phyloP scores from a whole-genome alignment of 495 filamentous ascomycete species.

The Penicillium cinerascens region DNA sequence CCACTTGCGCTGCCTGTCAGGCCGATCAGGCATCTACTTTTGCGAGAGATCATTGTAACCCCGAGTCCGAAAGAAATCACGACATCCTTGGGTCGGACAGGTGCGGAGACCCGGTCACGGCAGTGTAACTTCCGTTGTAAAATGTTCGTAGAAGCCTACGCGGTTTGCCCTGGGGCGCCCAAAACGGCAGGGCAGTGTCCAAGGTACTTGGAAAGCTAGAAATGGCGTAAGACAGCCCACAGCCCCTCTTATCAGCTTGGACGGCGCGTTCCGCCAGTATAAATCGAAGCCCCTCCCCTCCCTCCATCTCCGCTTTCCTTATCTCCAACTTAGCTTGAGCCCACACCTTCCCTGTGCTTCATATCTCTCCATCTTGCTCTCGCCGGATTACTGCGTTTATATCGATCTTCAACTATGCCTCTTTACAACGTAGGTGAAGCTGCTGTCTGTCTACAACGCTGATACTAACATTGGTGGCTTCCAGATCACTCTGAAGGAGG shows the following conservation, averaged over 20 bases:
- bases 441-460: slow-evolving; percentile 2
- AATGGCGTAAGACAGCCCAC: slow-evolving; percentile 16
- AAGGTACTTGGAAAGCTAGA: slow-evolving; percentile 10
- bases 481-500: slow-evolving; percentile 76
- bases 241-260: slow-evolving; percentile 18
- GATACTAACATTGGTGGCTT: slow-evolving; percentile 15
- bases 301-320: slow-evolving; percentile 8
- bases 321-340: slow-evolving; percentile 6
- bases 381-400: neutral
- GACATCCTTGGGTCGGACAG: slow-evolving; percentile 7
- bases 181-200: slow-evolving; percentile 3
- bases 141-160: neutral
- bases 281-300: slow-evolving; percentile 8
- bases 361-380: neutral
- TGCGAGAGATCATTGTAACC: neutral
- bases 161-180: neutral
- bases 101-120: slow-evolving; percentile 1
- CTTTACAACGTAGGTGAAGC: slow-evolving; percentile 60
- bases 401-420: slow-evolving; percentile 52
- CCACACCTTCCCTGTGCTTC: neutral
- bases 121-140: slow-evolving; percentile 4
- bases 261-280: slow-evolving; percentile 6
- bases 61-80: slow-evolving; percentile 4
- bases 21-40: neutral
- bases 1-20: neutral